Percentiles rank a stretch among this genome's conserved stretches.
phyloP scores from a whole-genome alignment of 2,329 filamentous ascomycete species.

The Fusarium circinatum region DNA sequence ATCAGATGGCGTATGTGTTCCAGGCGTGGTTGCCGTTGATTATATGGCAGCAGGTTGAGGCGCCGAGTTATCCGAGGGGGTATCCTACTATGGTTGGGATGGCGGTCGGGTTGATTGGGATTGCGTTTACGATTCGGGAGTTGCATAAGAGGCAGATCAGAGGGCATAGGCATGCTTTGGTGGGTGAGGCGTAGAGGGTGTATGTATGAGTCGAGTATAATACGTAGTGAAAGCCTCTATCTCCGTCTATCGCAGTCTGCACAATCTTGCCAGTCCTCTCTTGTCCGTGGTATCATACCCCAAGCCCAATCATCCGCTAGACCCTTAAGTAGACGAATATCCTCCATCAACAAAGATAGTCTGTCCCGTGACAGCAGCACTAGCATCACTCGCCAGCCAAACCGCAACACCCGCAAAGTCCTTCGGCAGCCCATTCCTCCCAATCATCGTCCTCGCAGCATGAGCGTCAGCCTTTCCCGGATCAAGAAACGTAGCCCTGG shows the following conservation, averaged over 20 bases:
- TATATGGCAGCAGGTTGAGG: slow-evolving; percentile 74
- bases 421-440: slow-evolving; percentile 45
- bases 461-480: slow-evolving; percentile 36
- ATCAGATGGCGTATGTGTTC: slow-evolving; percentile 75
- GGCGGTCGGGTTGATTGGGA: slow-evolving; percentile 60
- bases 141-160: slow-evolving; percentile 23
- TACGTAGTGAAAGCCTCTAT: not conserved
- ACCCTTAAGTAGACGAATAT: slow-evolving; percentile 41
- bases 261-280: not conserved
- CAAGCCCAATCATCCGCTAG: not conserved
- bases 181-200: not conserved
- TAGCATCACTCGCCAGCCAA: slow-evolving; percentile 47
- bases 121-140: slow-evolving; percentile 57
- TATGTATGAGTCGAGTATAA: not conserved
- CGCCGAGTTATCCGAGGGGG: slow-evolving; percentile 69
- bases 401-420: slow-evolving; percentile 48
- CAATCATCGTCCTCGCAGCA: slow-evolving; percentile 45
- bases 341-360: slow-evolving; percentile 50
- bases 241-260: rapidly evolving
- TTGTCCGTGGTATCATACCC: not conserved
- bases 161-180: not conserved
- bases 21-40: slow-evolving; percentile 76
- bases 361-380: slow-evolving; percentile 48
- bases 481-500: slow-evolving; percentile 37
- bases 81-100: slow-evolving; percentile 66